Conservation (phyloP, 805 yeast genomes). For the Saturnispora besseyi region DNA sequence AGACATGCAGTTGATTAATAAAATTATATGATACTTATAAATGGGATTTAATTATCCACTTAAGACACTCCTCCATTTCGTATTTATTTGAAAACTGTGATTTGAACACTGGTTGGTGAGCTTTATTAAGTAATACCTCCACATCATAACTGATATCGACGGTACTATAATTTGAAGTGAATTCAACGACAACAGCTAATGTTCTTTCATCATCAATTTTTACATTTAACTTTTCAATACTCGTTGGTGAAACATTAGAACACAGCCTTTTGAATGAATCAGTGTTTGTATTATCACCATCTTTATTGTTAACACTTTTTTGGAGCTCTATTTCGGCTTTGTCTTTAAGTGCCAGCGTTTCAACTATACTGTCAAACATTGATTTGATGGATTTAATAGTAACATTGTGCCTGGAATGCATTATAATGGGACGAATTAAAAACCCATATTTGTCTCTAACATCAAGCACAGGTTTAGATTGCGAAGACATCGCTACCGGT, state of each 20-base stretch:
- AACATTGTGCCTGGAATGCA: slow-evolving; percentile 47
- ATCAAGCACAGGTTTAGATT: slow-evolving; percentile 21
- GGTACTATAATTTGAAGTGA: slow-evolving; percentile 11
- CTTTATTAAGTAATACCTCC: slow-evolving; percentile 10
- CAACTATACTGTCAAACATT: slow-evolving; percentile 14
- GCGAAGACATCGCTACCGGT: slow-evolving; percentile 33
- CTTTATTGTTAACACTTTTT: background rate
- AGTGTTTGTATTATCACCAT: background rate
- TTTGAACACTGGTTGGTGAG: slow-evolving; percentile 12
- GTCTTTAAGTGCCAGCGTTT: slow-evolving; percentile 16
- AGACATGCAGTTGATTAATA: background rate
- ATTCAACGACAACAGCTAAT: slow-evolving; percentile 11
- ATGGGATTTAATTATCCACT: slow-evolving; percentile 36
- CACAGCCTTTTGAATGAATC: slow-evolving; percentile 20
- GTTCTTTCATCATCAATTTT: background rate
- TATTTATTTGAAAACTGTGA: slow-evolving; percentile 37
- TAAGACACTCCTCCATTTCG: slow-evolving; percentile 46
- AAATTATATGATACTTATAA: background rate
- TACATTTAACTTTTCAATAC: slow-evolving; percentile 3
- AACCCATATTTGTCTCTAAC: slow-evolving; percentile 21
- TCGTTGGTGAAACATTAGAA: slow-evolving; percentile 18
- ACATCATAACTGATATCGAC: slow-evolving; percentile 13
- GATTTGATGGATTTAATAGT: slow-evolving; percentile 30
- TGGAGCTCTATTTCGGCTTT: slow-evolving; percentile 12
- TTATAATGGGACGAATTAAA: slow-evolving; percentile 48